These are phyloP conservation scores for Oryza brachyantha DNA, from an alignment of 176 grass and related monocot genomes.

Conservation along the genomic window DNA sequence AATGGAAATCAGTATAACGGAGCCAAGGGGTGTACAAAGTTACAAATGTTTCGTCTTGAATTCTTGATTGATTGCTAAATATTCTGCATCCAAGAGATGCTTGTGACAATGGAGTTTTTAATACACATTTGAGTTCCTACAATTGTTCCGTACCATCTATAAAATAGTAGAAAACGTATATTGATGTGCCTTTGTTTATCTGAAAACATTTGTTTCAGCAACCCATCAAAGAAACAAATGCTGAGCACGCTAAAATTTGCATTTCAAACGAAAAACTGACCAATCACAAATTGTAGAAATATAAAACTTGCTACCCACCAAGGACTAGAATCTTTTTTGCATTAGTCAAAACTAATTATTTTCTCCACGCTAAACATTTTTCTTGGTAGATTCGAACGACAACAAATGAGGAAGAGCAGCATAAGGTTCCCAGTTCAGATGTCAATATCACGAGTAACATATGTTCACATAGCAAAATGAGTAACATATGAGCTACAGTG, in stretches of 20 bases:
- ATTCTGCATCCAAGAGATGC: not conserved
- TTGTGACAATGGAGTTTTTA: not conserved
- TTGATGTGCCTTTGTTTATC: not conserved
- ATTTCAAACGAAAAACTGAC: not conserved
- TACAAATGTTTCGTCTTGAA: not conserved
- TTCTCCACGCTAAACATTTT: not conserved
- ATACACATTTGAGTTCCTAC: not conserved
- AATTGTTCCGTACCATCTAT: not conserved
- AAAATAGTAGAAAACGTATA: not conserved
- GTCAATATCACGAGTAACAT: conserved; percentile 9
- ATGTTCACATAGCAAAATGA: no score
- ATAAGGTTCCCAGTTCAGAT: not conserved
- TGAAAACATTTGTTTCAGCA: not conserved
- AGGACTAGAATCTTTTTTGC: not conserved
- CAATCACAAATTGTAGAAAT: not conserved
- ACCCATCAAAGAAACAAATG: not conserved
- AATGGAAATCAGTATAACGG: conserved; percentile 12
- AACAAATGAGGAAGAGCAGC: conserved; percentile 5
- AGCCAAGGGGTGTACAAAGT: not conserved
- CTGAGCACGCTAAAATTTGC: not conserved
- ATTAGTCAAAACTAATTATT: not conserved
- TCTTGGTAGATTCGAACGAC: conserved; percentile 5
- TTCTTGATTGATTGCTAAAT: not conserved
- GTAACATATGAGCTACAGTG: not conserved
- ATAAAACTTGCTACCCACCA: not conserved